Base-by-base conservation (phyloP, 1,284 basidiomycete genomes). In the Cutaneotrichosporon spelunceum region DNA sequence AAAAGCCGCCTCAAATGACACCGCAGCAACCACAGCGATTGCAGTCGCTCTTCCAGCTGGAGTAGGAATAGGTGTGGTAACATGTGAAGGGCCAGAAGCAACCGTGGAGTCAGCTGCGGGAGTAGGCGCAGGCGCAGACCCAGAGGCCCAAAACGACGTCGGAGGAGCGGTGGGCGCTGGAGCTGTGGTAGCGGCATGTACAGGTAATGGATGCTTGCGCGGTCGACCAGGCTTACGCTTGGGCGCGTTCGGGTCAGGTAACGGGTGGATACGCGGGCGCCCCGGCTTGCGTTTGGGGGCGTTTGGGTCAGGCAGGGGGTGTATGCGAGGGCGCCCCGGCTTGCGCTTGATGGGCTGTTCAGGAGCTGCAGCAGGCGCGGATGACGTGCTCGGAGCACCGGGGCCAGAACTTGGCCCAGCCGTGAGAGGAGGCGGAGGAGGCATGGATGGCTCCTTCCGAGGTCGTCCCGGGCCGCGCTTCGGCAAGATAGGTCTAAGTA, bases 301-400 rank as follows among this genome's bases (percentile, higher is more conserved):
- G 29, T 29, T 27, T 2, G 63, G 57, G 45, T 59, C 57, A 16
- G 60, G 63, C 4, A 65, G 52, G 8, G 63, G 63, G 42, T 65
- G 60, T 29, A 57, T 61, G 30, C 63, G 60, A 24, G 63, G 63
- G 19, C 63, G 63, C 14, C 63, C 63, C 1, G 52, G 52, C 6
- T 56, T 56, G 8, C 55, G 55, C 24, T 58, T 58, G 26, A 45
- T 42, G 4, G 54, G 54, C 26, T 14, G 9, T 10, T 10, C 24
- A 21, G 13, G 33, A 34, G 29, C 19, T 9, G 50, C 50, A 16
- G 10, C 50, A 6, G 10, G 5, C 11, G 50, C 30, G 4, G 21
- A 11, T 21, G 50, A 42, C 19, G 19, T n/a, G 36, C 36, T 19
- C 16, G 36, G 36, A n/a, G 39, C 39, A 9, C 39, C n/a, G 6